A percentile compares a stretch with the other conserved stretches of the same genome.
These are phyloP conservation scores for Pseudoneurospora amorphoporcata DNA, from an alignment of 495 filamentous ascomycete species.

Conservation along the genomic window DNA sequence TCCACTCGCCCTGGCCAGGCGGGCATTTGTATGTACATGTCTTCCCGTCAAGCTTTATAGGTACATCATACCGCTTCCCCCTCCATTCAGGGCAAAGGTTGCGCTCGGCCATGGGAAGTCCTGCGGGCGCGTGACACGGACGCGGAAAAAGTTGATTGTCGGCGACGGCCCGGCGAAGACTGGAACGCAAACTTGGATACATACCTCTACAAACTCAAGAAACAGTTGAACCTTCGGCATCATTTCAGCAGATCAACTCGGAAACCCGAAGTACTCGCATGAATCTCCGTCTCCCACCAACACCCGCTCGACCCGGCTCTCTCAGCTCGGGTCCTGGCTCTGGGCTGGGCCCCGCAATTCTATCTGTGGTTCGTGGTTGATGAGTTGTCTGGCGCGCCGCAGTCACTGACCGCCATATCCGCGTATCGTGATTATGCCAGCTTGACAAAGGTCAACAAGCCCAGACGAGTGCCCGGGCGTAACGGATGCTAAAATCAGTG, in stretches of 20 bases:
- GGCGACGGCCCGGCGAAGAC: not conserved
- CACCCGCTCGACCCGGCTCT: not conserved
- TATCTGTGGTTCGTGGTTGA: not conserved
- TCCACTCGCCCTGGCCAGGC: not conserved
- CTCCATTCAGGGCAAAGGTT: not conserved
- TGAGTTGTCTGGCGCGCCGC: conserved; percentile 2
- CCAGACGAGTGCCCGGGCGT: not conserved
- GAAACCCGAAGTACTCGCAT: not conserved
- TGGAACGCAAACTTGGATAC: not conserved
- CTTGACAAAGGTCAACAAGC: not conserved
- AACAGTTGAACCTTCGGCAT: not conserved
- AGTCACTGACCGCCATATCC: conserved; percentile 11
- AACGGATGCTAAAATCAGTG: conserved; percentile 2
- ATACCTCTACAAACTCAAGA: not conserved
- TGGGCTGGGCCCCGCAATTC: not conserved
- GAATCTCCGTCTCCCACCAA: not conserved
- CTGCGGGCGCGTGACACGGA: not conserved
- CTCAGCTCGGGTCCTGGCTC: not conserved
- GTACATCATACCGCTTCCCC: not conserved
- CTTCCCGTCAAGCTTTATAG: not conserved
- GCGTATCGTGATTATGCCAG: conserved; percentile 2
- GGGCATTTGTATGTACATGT: not conserved
- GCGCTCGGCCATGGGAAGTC: not conserved
- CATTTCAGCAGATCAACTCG: not conserved
- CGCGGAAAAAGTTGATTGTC: not conserved